Evolutionary conservation across 352 stramenopile species (phyloP), one percentile per base, ranked within the genome.

Genomic region (Globisporangium sylvaticum): DNA sequence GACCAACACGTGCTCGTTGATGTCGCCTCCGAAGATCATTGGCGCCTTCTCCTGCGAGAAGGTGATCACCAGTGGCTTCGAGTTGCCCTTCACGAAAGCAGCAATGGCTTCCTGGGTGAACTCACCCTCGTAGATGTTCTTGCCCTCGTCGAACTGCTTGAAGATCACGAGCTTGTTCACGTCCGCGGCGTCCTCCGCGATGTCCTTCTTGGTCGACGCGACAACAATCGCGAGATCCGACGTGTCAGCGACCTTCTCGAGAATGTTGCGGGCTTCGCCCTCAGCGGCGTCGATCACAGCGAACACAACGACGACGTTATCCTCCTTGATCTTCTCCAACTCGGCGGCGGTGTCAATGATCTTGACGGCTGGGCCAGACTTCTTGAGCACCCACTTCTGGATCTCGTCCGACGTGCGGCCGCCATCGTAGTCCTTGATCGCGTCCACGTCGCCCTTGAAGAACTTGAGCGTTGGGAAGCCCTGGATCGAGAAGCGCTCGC

Each of bases 401-500:
- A 98, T 97, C 66, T 97, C 92, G 18, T 81, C 72, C 42, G 79
- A 77, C 31, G 84, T 95, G 73, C 92, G 88, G 68, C 90, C 91
- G 34, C 90, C 87, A 58, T 92, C 89, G 71, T 90, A 91, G 71
- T 97, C 95, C 78, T 97, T 96, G 66, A 85, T 73, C 4, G 79
- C 53, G 56, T 93, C 87, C 27, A 81, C 75, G 59, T 92, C 82
- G 64, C 85, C 85, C 78, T 96, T 96, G 73, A 97, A 97, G 72
- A 96, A 97, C 80, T 97, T 97, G 67, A 98, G 79, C 62, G 91
- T 97, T 34, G 92, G 92, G 81, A 97, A 97, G 24, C 90, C 90
- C 56, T 85, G 78, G 57, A 98, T 81, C 27, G 57, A 76, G 67
- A 95, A 97, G 72, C 89, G 84, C 70, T 91, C 77, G 32, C 81